Percentiles rank a stretch among this genome's conserved stretches.
Evolutionary conservation across 1,284 basidiomycete species (phyloP).

Genomic region (Ustilago esculenta): DNA sequence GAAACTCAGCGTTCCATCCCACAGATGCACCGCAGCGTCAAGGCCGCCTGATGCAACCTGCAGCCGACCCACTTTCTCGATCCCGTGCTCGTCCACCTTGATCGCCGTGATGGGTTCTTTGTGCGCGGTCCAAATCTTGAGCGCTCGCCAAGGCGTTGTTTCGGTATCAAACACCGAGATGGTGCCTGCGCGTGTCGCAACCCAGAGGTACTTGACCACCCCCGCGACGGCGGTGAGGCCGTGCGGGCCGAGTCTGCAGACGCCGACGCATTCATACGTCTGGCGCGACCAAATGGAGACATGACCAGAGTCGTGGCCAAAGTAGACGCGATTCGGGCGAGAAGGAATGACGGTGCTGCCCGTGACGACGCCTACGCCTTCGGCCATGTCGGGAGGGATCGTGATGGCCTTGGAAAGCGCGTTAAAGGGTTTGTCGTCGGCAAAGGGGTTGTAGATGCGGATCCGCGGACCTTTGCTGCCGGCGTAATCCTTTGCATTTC

Average conservation of each 20-base stretch:
- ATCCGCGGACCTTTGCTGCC: constrained; percentile 43
- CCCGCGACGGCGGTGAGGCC: constrained; percentile 58
- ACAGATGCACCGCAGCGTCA: constrained; percentile 80
- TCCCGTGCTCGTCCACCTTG: constrained; percentile 70
- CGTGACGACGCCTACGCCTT: constrained; percentile 81
- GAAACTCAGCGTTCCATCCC: constrained; percentile 86
- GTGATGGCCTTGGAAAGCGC: constrained; percentile 50
- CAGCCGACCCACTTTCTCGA: constrained; percentile 68
- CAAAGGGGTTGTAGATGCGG: constrained; percentile 63
- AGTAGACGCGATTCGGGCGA: constrained; percentile 76
- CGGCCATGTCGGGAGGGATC: constrained; percentile 69
- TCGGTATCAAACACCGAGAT: constrained; percentile 84
- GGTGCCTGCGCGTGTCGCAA: constrained; percentile 80
- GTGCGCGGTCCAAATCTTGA: constrained; percentile 91
- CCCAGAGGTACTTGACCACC: constrained; percentile 75
- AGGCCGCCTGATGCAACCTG: constrained; percentile 81
- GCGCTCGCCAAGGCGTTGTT: constrained; percentile 75
- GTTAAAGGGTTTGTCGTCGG: constrained; percentile 62
- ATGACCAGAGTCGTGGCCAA: constrained; percentile 92
- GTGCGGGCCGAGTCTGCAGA: constrained; percentile 42
- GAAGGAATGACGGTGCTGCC: constrained; percentile 81
- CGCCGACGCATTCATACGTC: constrained; percentile 46
- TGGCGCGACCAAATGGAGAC: constrained; percentile 54
- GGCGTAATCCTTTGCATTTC: constrained; percentile 23
- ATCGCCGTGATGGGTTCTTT: constrained; percentile 77